Evolutionary conservation across 2,329 filamentous ascomycete species (phyloP), one percentile per base, ranked within the genome.

Genomic region (Chalaropsis thielavioides): DNA sequence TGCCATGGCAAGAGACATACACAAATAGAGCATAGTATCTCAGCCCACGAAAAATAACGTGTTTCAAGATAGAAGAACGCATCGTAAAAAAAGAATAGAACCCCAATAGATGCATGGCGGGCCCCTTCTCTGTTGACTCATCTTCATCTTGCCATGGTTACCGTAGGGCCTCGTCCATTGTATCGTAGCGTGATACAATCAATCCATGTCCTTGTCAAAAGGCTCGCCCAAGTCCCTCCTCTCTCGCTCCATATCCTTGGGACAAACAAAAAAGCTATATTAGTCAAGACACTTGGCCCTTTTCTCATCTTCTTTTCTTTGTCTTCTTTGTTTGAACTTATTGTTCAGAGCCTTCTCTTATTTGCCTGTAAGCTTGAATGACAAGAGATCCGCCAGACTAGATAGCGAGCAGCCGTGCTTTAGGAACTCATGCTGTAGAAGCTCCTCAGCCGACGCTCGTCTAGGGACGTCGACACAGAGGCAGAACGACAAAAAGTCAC

Each of bases 401-500:
- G 81, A 82, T 65, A 94, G 79, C 64, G 86, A 86, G 78, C 92
- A 97, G 22, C 94, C 92, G 71, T 89, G 89, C 79, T 92, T 91
- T 73, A 99, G 77, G 79, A 99, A 99, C 71, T 97, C 94, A 73
- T 97, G 92, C 67, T 86, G 84, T 68, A 97, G 79, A 61, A 99
- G 80, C 76, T 99, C 94, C 68, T 90, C 84, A 0, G 94, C 91
- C 31, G 90, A 96, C 13, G 94, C 94, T 73, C 94, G 85, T 73
- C 88, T 92, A 80, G 92, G 92, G 72, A 99, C 92, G 72, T 97
- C 92, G 59, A 99, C 94, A 71, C 94, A 97, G 59, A 99, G 81
- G 76, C 94, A 99, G 68, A 96, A 92, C 31, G 89, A 94, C 72
- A 99, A 76, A 83, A 99, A 99, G 24, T 90, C 89, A 80, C 97